Evolutionary conservation across 2,329 filamentous ascomycete genomes (phyloP), one percentile per base, ranked within the genome.

Genomic region (Nemania sp.): DNA sequence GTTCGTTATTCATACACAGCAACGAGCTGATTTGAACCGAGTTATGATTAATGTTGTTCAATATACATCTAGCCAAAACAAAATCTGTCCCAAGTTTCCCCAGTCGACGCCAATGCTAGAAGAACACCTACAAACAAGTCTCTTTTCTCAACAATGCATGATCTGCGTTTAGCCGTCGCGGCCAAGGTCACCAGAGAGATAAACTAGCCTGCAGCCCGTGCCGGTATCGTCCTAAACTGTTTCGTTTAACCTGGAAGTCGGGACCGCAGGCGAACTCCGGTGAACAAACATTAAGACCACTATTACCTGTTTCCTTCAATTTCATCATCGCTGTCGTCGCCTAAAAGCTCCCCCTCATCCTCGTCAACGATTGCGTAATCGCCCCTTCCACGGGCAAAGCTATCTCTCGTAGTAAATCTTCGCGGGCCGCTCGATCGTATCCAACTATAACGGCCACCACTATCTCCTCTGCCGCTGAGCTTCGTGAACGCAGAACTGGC

Each of bases 291-390:
- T 24, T 47, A n/a, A n/a, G 15, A 8, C 2, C 47, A 47, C 45
- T 13, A 47, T 29, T 67, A 57, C 56, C 62, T 57, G 56, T 68
- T 60, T 66, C 62, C 45, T 81, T 77, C 90, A 56, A 91, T 92
- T 69, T 98, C 95, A 77, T 98, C 94, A 72, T 98, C 95, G 73
- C 93, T 94, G 67, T 97, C 94, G 73, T 98, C 95, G 0, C 96
- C 96, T 41, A 99, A 82, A 73, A 99, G 83, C 83, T 98, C 95
- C 56, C 95, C 95, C 79, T 98, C 96, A 77, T 98, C 96, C 58
- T 96, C 92, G 75, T 97, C 94, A 59, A 97, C 93, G 75, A 91
- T 87, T 18, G 90, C 89, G 79, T 98, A 98, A 79, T 97, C 93
- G n/a, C 92, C 91, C 64, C 93, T 88, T 0, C 93, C 92, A 64